These are phyloP conservation scores for Grosmannia huntii DNA, from an alignment of 2,329 filamentous ascomycete genomes.

Conservation along the genomic window DNA sequence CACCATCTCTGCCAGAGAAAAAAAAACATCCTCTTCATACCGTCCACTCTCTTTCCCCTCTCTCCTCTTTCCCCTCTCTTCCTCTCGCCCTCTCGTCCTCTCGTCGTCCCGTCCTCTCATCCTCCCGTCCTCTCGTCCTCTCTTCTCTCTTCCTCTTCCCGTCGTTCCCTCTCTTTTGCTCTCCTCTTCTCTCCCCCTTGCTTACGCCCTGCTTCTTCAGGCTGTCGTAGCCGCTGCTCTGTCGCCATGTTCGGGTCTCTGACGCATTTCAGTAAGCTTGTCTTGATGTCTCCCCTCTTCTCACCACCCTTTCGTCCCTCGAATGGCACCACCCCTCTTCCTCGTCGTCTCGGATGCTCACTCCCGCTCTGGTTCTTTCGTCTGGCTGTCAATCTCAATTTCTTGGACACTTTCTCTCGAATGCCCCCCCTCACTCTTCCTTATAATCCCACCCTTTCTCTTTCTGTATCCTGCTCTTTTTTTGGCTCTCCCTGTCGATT, in stretches of 20 bases:
- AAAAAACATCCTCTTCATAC: background rate
- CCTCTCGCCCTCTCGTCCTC: background rate
- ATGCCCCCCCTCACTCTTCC: no score
- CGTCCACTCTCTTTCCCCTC: no score
- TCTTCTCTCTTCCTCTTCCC: background rate
- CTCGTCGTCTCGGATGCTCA: background rate
- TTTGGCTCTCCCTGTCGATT: background rate
- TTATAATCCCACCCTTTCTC: no score
- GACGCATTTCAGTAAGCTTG: slow-evolving; percentile 25
- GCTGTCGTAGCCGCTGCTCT: background rate
- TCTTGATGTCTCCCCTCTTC: background rate
- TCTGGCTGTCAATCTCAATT: no score
- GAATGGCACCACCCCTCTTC: background rate
- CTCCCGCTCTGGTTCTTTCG: no score
- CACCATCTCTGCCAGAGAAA: no score
- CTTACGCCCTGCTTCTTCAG: background rate
- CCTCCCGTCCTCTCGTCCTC: background rate
- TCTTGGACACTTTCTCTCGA: no score
- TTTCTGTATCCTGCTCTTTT: no score
- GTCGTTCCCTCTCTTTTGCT: background rate
- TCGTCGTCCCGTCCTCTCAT: background rate
- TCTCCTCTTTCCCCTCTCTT: no score
- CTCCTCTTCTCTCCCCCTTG: background rate
- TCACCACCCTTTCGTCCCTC: no score
- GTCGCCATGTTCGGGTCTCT: slow-evolving; percentile 31